Base-by-base conservation (phyloP, 139 green algal genomes). In the Astrephomene gubernaculifera region DNA sequence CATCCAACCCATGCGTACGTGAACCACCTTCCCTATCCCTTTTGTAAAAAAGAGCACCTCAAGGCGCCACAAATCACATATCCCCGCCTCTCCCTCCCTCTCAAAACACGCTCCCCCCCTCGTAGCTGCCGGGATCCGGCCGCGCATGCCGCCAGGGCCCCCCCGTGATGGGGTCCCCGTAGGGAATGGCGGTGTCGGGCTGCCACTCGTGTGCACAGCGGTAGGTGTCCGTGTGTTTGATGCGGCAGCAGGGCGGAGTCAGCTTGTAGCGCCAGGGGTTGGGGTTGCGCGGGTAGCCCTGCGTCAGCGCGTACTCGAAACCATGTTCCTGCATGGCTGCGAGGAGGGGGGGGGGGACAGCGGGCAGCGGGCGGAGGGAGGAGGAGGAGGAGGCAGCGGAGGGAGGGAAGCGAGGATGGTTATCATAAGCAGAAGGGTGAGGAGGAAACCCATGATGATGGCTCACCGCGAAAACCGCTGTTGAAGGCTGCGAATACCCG, bases 211-310 rank as follows among this genome's bases (percentile, higher is more conserved):
- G 49, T 24, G 45, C 83, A 63, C 88, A 91, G 21, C 88, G 79
- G 79, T 91, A 91, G 1, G 60, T 87, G 83, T 91, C 88, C 2
- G 88, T 87, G 71, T 91, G 86, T 38, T 81, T 85, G 80, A 90
- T 87, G 63, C 85, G 81, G 71, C 86, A 90, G 80, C 86, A 90
- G 49, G 86, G 86, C 39, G 86, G 86, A 35, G 79, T 71, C 41
- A 90, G 86, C 79, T 86, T 89, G 88, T 91, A 91, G 61, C 88
- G 83, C 88, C 88, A 91, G 39, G 88, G 74, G 71, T 89, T 89
- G 52, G 83, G 88, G 64, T 89, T 91, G 35, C 71, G 83, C 35
- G 88, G 88, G 36, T 64, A 89, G 41, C 88, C 83, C 29, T 89
- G 38, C 52, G 83, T 89, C 21, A 91, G 72, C 0, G 88, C 88